These are phyloP conservation scores for Paratrypanosoma confusum DNA, from an alignment of 208 protist species.

Conservation along the genomic window DNA sequence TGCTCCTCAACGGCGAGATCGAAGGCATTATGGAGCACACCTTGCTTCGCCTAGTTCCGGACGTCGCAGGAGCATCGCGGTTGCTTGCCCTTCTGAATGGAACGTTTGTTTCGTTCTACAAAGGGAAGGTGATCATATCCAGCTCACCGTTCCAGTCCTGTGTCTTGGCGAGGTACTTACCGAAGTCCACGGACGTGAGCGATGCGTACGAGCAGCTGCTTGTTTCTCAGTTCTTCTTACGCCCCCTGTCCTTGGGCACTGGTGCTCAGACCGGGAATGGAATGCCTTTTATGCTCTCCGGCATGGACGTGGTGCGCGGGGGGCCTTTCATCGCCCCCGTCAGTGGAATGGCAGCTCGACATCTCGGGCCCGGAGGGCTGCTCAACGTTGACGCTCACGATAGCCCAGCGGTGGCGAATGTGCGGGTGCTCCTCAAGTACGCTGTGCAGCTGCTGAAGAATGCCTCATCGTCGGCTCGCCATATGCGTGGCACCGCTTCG, in stretches of 20 bases:
- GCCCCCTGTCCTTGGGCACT: slow-evolving; percentile 22
- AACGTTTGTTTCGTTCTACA: slow-evolving; percentile 20
- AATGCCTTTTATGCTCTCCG: slow-evolving; percentile 15
- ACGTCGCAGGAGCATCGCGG: slow-evolving; percentile 56
- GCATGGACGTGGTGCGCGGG: slow-evolving; percentile 23
- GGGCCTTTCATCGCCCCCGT: too few species aligned
- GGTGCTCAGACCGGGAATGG: too few species aligned
- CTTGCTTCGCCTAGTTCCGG: slow-evolving; percentile 62
- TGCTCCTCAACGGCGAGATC: slow-evolving; percentile 38
- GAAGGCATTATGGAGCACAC: slow-evolving; percentile 74
- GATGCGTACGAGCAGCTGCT: slow-evolving; percentile 39
- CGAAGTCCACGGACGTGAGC: slow-evolving; percentile 21
- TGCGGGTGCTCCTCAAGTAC: too few species aligned
- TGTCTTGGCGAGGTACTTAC: slow-evolving; percentile 39
- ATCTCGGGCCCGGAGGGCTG: not conserved
- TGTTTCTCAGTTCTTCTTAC: slow-evolving; percentile 50
- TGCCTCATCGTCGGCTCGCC: too few species aligned
- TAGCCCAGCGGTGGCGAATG: too few species aligned
- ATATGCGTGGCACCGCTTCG: too few species aligned
- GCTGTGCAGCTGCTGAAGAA: too few species aligned
- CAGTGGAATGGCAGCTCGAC: not conserved
- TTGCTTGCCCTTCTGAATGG: slow-evolving; percentile 59
- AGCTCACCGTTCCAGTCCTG: slow-evolving; percentile 39
- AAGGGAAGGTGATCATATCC: slow-evolving; percentile 26
- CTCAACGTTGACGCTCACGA: too few species aligned